Percentiles rank a stretch among this genome's conserved stretches.
These are phyloP conservation scores for Annulohypoxylon moriforme DNA, from an alignment of 495 filamentous ascomycete species.

Conservation along the genomic window DNA sequence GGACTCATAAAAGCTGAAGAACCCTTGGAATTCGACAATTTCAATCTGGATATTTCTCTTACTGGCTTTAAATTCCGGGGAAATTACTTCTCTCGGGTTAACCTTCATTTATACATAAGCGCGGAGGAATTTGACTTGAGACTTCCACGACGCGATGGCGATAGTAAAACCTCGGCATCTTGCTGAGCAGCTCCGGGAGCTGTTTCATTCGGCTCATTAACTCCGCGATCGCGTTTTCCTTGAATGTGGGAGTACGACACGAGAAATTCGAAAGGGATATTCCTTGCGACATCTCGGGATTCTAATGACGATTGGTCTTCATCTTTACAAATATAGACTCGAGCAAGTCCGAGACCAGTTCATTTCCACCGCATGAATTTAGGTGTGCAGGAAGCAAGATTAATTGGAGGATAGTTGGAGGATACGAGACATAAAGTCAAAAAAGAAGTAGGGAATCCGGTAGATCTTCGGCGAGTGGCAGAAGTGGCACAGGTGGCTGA, in stretches of 20 bases:
- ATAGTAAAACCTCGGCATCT: background rate
- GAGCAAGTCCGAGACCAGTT: background rate
- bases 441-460: background rate
- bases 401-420: background rate
- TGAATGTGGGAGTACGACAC: background rate
- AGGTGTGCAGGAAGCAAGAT: background rate
- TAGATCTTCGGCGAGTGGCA: background rate
- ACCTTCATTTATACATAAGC: background rate
- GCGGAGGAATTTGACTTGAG: background rate
- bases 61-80: background rate
- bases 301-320: background rate
- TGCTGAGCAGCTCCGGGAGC: background rate
- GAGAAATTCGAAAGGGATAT: background rate
- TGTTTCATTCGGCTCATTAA: background rate
- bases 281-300: background rate
- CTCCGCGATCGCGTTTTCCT: background rate
- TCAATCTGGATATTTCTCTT: background rate
- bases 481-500: too few species aligned
- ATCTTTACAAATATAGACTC: background rate
- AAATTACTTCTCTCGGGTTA: background rate
- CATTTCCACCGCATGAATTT: background rate
- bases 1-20: slow-evolving; percentile 10
- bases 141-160: background rate
- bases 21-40: slow-evolving; percentile 3
- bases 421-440: background rate